Evolutionary conservation across 805 yeast genomes (phyloP).

Genomic region (Huiozyma sinensis): DNA sequence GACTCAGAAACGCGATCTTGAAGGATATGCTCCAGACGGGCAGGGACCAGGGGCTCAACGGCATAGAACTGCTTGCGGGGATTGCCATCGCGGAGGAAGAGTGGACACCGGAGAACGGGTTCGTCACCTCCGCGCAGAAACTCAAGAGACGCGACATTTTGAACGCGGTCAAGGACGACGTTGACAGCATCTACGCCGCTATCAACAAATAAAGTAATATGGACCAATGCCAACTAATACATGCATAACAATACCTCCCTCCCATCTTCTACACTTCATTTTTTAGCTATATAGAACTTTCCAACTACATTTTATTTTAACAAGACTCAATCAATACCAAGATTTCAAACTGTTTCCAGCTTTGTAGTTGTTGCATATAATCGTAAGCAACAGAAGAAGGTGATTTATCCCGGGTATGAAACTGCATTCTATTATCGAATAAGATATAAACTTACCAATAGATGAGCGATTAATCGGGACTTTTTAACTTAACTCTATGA

Average conservation of each 20-base stretch:
- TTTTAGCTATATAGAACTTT: no score
- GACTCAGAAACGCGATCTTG: conserved; percentile 43
- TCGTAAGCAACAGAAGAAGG: background rate
- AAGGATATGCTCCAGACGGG: conserved; percentile 64
- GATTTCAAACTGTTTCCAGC: no score
- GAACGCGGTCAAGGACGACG: conserved; percentile 51
- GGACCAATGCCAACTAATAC: no score
- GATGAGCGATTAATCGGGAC: conserved; percentile 33
- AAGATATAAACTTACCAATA: conserved; percentile 12
- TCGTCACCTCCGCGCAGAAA: conserved; percentile 91
- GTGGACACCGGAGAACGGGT: conserved; percentile 97
- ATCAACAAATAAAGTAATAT: background rate
- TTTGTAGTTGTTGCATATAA: no score
- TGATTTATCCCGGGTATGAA: conserved; percentile 31
- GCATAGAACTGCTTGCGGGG: conserved; percentile 78
- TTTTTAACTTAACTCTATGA: conserved; percentile 26
- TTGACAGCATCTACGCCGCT: conserved; percentile 50
- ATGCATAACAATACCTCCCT: background rate
- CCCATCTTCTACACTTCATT: background rate
- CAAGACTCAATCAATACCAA: no score
- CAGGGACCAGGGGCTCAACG: conserved; percentile 64
- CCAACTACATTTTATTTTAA: no score
- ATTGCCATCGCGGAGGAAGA: conserved; percentile 75
- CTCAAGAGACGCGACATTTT: conserved; percentile 87
- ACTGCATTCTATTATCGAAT: conserved; percentile 29